phyloP scores from a whole-genome alignment of 2,329 filamentous ascomycete species.

The Penicillium sp. region DNA sequence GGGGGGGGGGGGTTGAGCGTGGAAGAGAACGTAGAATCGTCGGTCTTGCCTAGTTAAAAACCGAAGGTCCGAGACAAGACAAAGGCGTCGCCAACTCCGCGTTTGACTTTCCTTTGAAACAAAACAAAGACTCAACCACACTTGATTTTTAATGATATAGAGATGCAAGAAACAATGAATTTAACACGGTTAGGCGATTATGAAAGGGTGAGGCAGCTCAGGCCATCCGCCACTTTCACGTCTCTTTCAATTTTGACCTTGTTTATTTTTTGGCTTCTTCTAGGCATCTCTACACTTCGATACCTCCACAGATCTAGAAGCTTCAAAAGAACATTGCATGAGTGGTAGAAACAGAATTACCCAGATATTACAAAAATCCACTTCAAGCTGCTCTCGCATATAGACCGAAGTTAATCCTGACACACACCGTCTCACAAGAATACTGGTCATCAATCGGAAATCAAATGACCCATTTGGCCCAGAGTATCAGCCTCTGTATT shows the following conservation, averaged over 20 bases:
- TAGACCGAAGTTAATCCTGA: not conserved
- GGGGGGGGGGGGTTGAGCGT: not conserved
- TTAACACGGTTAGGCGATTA: too few species aligned
- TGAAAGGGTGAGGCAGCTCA: not conserved
- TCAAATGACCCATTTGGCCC: not conserved
- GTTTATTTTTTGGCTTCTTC: not conserved
- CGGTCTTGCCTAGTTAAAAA: not conserved
- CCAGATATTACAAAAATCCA: not conserved
- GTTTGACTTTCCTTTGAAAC: constrained; percentile 1
- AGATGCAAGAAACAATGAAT: not conserved
- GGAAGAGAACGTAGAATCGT: not conserved
- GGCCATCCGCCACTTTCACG: not conserved
- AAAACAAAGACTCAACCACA: constrained; percentile 4
- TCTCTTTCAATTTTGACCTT: not conserved
- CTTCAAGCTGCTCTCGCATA: not conserved
- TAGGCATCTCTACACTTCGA: too few species aligned
- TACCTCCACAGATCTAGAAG: too few species aligned
- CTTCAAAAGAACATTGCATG: too few species aligned
- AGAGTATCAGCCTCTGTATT: not conserved
- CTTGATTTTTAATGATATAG: not conserved
- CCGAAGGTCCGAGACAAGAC: constrained; percentile 2
- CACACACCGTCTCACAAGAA: not conserved
- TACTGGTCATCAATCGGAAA: not conserved
- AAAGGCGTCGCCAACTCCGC: constrained; percentile 6
- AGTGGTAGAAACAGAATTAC: not conserved